Base-by-base conservation (phyloP, 371 early-diverging fungal species). In the Rhizopus stolonifer region DNA sequence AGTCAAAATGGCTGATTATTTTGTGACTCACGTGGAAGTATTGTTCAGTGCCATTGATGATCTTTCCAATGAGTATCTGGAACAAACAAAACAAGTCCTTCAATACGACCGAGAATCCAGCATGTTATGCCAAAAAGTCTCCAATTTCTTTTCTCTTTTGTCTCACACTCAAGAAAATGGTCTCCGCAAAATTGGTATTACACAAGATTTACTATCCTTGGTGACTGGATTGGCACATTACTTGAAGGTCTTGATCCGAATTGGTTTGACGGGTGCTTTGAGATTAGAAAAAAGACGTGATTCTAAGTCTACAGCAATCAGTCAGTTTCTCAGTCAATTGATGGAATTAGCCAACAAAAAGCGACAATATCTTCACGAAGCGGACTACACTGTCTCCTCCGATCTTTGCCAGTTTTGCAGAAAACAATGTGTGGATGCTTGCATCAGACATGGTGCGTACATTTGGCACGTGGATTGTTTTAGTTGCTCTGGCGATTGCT, bases 161-260 rank as follows among this genome's bases (percentile, higher is more conserved):
- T 87, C 93, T 5, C 87, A 91, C 54, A 87, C 91, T 0, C 86
- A 84, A 50, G 87, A 86, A 50, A 79, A 82, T 26, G 83, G 79
- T 33, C 70, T 77, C 38, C 70, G 84, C 17, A 69, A 74, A 15
- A 74, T 86, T 34, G 94, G 88, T 15, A 85, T 88, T 64, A 93
- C 95, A 0, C 90, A 95, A 64, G 95, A 95, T 58, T 70, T 97
- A 52, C 77, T 97, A 23, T 83, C 91, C 7, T 72, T 95, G 14
- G 96, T 97, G 4, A 94, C 97, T 42, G 87, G 89, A 14, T 75
- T 98, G 6, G 99, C 98, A 4, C 97, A 94, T 50, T 88, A 87
- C 48, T 79, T 97, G 17, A 98, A 97, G 67, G 83, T 89, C 15
- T 63, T 96, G 48, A 95, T 96, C 53, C 85, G 95, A 4, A 82